Evolutionary conservation across 495 filamentous ascomycete genomes (phyloP), one percentile per base, ranked within the genome.

Genomic region (Penicillium egyptiacum): DNA sequence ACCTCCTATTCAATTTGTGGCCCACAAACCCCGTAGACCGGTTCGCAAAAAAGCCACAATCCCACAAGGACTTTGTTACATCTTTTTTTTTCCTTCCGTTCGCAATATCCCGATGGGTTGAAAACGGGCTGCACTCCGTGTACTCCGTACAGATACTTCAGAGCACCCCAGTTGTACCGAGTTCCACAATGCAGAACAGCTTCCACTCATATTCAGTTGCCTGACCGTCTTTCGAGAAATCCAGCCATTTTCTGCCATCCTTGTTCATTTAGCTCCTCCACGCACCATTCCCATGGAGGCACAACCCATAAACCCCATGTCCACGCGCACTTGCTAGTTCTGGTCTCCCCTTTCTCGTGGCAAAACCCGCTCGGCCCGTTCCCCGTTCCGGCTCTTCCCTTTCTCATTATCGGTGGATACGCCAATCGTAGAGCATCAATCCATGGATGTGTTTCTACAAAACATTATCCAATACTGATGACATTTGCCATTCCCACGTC

Each of bases 321-420:
- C 54, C 30, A 14, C 46, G 10, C 28, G 16, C 45, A 43, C 42
- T 44, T 41, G 17, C 7, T 33, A 43, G 26, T 28, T 28, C 52
- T 46, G 23, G 35, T 37, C 23, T 28, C 6, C 33, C 37, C 51
- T 44, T 44, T 28, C 35, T 50, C 43, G 57, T 68, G 65, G 63
- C 47, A 43, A 66, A 58, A 42, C 58, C 58, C 54, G 53, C 55
- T 61, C 66, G 66, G 66, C 63, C 66, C 66, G 66, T 66, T 56
- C 66, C 65, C 61, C 64, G 26, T 28, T 28, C 26, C 58, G 53
- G 66, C 49, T 61, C 61, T 58, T 63, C 54, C 57, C 55, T 58
- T 58, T 56, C 53, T 58, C 53, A 43, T 40, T 20, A 45, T 45
- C 46, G 35, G 56, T 58, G 62, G 56, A 26, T 47, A 55, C 42